Evolutionary conservation across 2,329 filamentous ascomycete genomes (phyloP).

Genomic region (Curvularia lunata): DNA sequence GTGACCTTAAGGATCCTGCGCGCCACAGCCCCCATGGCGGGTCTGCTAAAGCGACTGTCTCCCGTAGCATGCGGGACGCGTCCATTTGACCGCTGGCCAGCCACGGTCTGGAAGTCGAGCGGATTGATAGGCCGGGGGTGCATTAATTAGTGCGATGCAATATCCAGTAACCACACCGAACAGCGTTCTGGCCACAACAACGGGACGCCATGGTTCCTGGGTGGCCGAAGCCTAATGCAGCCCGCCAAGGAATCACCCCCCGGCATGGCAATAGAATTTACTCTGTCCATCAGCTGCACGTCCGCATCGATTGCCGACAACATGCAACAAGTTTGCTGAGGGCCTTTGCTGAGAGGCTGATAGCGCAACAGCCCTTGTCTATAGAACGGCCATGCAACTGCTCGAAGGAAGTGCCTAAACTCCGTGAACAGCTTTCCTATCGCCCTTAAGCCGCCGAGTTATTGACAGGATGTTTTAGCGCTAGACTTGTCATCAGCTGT

Average conservation of each 20-base stretch:
- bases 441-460: neutral
- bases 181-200: constrained; percentile 29
- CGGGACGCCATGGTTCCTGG: constrained; percentile 19
- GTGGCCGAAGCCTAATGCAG: constrained; percentile 15
- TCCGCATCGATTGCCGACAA: constrained; percentile 1
- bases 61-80: constrained; percentile 25
- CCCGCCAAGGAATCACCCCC: constrained; percentile 11
- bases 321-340: neutral
- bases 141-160: constrained; percentile 36
- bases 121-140: constrained; percentile 20
- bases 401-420: neutral
- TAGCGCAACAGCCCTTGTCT: neutral
- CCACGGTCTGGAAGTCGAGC: constrained; percentile 21
- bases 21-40: constrained; percentile 33
- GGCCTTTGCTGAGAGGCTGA: neutral
- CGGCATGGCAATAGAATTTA: constrained; percentile 9
- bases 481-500: constrained; percentile 1
- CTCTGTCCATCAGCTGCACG: constrained; percentile 8
- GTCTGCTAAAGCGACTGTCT: constrained; percentile 36
- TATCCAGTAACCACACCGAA: constrained; percentile 30
- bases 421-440: neutral
- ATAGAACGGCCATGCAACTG: neutral
- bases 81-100: constrained; percentile 29
- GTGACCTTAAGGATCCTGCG: constrained; percentile 32
- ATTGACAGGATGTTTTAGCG: constrained; percentile 7